Base-by-base conservation (phyloP, 225 moss, liverwort and hornwort genomes). In the Physcomitrium patens region DNA sequence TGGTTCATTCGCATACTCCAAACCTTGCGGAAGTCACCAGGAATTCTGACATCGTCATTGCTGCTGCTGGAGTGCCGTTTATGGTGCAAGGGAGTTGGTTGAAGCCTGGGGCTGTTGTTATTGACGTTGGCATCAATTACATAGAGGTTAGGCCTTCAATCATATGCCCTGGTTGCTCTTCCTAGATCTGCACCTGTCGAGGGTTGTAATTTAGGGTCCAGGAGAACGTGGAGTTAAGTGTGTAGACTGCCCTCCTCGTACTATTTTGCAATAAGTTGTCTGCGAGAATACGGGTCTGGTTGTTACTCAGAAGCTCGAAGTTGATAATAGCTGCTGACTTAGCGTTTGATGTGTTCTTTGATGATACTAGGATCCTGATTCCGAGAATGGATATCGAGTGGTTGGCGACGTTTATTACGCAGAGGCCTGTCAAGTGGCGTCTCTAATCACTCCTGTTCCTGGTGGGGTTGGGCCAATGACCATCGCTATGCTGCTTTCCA, bases 401-500 rank as follows among this genome's bases (percentile, higher is more conserved):
- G 94, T 92, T 49, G 94, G 96, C 78, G 96, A 96, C 80, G 94
- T 94, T 47, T 96, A 90, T 63, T 96, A 84, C 26, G 52, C 80
- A 45, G 96, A 92, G 69, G 92, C 69, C 26, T 84, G 86, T 55
- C 82, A 79, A 82, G 75, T 96, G 10, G 96, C 96, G 27, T 96
- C 96, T 31, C 86, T 86, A 60, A 94, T 96, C 64, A 96, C 94
- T 61, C 96, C 96, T 46, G 96, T 94, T 70, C 96, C 94, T 3
- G 96, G 96, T 47, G 96, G 96, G 54, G 96, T 96, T 6, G 94
- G 96, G 17, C 96, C 94, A 12, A 91, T 94, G 94, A 96, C 96
- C 20, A 96, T 96, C 61, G 96, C 96, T 15, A 96, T 96, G 96
- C 89, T 96, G 56, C 84, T 96, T 31, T 82, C 89, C n/a, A 96